Percentiles rank a stretch among this genome's conserved stretches.
These are phyloP conservation scores for Nicotiana tomentosiformis DNA, from an alignment of 257 asterid genomes.

Conservation along the genomic window DNA sequence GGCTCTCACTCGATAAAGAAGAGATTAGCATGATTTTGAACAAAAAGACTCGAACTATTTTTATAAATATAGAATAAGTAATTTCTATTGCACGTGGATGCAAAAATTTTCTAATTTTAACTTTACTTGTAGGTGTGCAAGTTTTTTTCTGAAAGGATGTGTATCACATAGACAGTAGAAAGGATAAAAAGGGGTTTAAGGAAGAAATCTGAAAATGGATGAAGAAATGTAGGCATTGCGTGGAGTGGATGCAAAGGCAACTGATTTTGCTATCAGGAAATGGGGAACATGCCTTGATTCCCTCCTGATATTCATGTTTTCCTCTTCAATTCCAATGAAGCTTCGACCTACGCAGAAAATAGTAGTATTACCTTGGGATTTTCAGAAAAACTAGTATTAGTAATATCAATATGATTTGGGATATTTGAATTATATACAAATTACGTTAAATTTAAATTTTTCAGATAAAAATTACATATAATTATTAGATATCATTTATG, in stretches of 20 bases:
- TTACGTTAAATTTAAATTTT: too few species aligned
- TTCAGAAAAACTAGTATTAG: too few species aligned
- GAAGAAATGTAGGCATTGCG: constrained; percentile 9
- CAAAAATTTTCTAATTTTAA: not conserved
- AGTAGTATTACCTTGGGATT: too few species aligned
- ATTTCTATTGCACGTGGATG: not conserved
- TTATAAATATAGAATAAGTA: too few species aligned
- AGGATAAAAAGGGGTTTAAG: not conserved
- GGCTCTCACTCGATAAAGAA: not conserved
- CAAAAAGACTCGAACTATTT: too few species aligned
- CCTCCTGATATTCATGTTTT: constrained; percentile 5
- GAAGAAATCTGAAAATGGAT: not conserved
- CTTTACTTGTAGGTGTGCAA: not conserved
- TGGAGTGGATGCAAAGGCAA: constrained; percentile 18
- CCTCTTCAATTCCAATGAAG: not conserved
- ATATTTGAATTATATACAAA: too few species aligned
- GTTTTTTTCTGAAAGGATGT: not conserved
- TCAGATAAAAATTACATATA: too few species aligned
- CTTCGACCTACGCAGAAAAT: not conserved
- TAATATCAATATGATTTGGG: too few species aligned
- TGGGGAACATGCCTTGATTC: constrained; percentile 12
- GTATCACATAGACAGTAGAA: not conserved
- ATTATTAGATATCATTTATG: too few species aligned
- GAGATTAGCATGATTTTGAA: not conserved
- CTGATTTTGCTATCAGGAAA: constrained; percentile 4